Percentiles rank a stretch among this genome's conserved stretches.
Evolutionary conservation across 306 rosid genomes (phyloP).

Genomic region (Cucumis hystrix): DNA sequence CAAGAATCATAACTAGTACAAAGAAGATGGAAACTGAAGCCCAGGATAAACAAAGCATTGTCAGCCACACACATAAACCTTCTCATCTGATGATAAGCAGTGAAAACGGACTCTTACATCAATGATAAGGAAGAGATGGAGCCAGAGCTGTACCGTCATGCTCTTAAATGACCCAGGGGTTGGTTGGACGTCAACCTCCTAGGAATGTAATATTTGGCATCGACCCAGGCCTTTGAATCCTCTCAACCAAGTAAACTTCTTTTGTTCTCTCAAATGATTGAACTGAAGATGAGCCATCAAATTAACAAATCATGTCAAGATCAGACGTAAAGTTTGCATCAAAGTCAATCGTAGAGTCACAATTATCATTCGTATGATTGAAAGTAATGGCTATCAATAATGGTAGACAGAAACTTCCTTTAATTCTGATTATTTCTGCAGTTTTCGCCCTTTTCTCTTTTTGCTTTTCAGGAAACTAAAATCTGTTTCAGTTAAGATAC

Average conservation of each 20-base stretch:
- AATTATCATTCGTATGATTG: not conserved
- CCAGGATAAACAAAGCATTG: not conserved
- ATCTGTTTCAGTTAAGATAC: not conserved
- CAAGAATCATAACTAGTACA: not conserved
- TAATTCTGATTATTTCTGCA: not conserved
- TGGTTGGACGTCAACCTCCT: conserved; percentile 1
- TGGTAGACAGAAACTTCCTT: not conserved
- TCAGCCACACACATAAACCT: not conserved
- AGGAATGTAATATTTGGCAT: conserved; percentile 5
- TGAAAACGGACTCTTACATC: not conserved
- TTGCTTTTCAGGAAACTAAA: not conserved
- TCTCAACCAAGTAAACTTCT: conserved; percentile 1
- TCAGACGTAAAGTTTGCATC: conserved; percentile 2
- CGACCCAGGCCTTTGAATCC: not conserved
- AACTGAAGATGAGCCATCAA: conserved; percentile 2
- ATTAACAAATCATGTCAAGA: not conserved
- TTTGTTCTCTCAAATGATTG: conserved; percentile 3
- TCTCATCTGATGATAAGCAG: not conserved
- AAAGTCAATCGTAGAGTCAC: not conserved
- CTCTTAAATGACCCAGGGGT: not conserved
- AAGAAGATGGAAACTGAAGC: not conserved
- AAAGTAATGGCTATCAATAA: not conserved
- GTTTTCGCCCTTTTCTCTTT: not conserved
- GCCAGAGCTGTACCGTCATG: not conserved
- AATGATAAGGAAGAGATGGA: not conserved